Base-by-base conservation (phyloP, 78 protist genomes). In the Dictyostelium purpureum region DNA sequence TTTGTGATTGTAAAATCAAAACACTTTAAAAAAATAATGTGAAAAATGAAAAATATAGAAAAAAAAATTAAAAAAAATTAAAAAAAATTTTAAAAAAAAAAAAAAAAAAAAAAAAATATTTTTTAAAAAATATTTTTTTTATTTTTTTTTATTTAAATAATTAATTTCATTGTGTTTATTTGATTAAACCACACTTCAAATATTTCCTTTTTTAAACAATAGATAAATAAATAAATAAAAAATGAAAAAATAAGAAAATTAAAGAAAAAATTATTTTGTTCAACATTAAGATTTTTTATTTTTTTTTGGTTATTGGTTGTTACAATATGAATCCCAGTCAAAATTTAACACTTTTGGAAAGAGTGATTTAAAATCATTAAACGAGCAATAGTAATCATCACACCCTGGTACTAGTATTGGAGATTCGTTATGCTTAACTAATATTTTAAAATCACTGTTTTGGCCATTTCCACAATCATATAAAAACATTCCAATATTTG, bases 351-450 rank as follows among this genome's bases (percentile, higher is more conserved):
- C 90, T 9, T 70, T 56, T 49, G n/a, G 5, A 19, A 54, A 82
- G 0, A 82, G 6, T 56, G 45, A 40, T 52, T 54, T 67, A 42
- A 82, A 82, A 18, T 1, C 5, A 14, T 14, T 40, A 43, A 54
- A 82, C 7, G 69, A 31, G 47, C 90, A 82, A 42, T 40, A 82
- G 0, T 70, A 2, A 70, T 56, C 71, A 54, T 82, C 56, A 82
- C 90, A 82, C 40, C 90, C 90, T 9, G 90, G 90, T 16, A 82
- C 54, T 28, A 38, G 18, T 38, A 70, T 28, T 9, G 76, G 69
- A 10, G 74, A 21, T 70, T 82, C 90, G 70, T 82, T 82, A 40
- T 82, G 90, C 35, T 82, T 57, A 14, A 71, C 28, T 57, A 28
- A 47, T 6, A 82, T 38, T 56, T 82, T 82, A 42, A 49, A 82